phyloP scores from a whole-genome alignment of 2,329 filamentous ascomycete species.

The Talaromyces marneffei region DNA sequence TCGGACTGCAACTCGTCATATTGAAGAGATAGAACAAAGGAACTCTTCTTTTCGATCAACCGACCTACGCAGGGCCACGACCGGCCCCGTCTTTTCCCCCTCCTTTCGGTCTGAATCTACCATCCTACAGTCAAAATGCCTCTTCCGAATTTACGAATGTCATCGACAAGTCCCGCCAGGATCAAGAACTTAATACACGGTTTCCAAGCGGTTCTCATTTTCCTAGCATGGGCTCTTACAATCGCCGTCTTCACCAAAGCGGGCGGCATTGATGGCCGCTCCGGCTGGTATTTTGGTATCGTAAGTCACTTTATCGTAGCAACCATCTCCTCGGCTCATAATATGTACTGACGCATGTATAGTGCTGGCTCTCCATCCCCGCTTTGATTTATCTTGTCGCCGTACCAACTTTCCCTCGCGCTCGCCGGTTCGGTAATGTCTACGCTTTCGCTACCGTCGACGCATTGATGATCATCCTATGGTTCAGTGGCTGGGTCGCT shows the following conservation, averaged over 20 bases:
- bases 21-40: not conserved
- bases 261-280: conserved; percentile 49
- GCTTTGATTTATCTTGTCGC: conserved; percentile 55
- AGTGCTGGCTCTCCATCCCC: conserved; percentile 57
- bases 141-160: conserved; percentile 24
- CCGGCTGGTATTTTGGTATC: conserved; percentile 54
- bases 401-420: conserved; percentile 56
- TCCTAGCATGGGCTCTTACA: conserved; percentile 53
- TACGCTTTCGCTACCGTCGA: conserved; percentile 56
- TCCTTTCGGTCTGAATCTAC: not conserved
- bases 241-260: conserved; percentile 54
- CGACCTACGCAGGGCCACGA: not conserved
- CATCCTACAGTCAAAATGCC: conserved; percentile 1
- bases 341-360: not conserved
- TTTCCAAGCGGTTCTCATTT: conserved; percentile 51
- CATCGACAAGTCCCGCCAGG: conserved; percentile 46
- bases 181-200: conserved; percentile 53
- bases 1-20: not conserved
- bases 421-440: conserved; percentile 53
- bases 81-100: not conserved
- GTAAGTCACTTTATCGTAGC: conserved; percentile 34
- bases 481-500: conserved; percentile 55
- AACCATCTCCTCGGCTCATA: not conserved
- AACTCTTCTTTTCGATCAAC: not conserved
- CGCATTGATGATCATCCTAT: conserved; percentile 49